Evolutionary conservation across 2,329 filamentous ascomycete species (phyloP).

Genomic region (Epichloe typhina): DNA sequence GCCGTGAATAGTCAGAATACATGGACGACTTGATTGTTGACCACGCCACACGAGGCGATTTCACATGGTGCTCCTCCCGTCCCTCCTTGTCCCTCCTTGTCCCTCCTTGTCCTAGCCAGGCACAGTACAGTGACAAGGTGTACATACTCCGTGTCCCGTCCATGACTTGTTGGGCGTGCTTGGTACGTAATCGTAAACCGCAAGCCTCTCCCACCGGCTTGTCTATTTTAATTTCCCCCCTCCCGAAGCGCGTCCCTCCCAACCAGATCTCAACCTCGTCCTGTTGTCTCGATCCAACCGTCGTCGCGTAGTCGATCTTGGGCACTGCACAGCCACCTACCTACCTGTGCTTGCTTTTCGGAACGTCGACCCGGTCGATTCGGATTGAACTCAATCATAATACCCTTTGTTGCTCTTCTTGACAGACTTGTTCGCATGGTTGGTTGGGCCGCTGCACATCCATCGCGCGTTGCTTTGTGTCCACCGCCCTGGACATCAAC

Average conservation of each 20-base stretch:
- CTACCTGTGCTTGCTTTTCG: background rate
- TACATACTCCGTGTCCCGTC: background rate
- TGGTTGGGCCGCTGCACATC: constrained; percentile 1
- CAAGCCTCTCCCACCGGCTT: background rate
- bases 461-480: background rate
- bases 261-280: background rate
- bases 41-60: constrained; percentile 1
- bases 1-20: too few species aligned
- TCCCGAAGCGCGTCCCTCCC: constrained; percentile 2
- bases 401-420: background rate
- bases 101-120: background rate
- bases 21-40: background rate
- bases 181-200: background rate
- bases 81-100: too few species aligned
- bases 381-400: background rate
- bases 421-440: background rate
- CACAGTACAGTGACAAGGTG: too few species aligned
- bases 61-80: background rate
- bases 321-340: constrained; percentile 1
- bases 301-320: background rate
- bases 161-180: background rate
- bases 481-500: constrained; percentile 2
- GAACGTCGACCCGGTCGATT: background rate
- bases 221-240: background rate
- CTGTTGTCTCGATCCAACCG: constrained; percentile 1